Conservation (phyloP, 2,329 filamentous ascomycete species). For the Fusarium mexicanum region DNA sequence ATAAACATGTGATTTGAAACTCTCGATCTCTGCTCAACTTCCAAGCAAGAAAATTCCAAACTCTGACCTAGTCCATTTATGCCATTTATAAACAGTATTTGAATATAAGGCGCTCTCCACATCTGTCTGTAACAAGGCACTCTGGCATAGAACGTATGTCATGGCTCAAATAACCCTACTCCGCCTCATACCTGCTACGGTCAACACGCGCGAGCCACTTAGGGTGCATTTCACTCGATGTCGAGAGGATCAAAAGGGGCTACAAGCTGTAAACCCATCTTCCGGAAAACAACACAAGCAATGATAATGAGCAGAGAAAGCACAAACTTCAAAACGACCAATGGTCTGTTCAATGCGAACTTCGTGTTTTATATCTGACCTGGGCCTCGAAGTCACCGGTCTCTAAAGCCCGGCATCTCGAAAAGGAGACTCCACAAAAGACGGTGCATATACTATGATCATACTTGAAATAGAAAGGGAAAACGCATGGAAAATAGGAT, state of each 20-base stretch:
- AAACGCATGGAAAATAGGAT: constrained; percentile 6
- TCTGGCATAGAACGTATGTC: not conserved
- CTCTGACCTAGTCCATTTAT: not conserved
- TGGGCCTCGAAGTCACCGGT: constrained; percentile 14
- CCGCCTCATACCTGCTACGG: not conserved
- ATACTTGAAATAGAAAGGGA: not conserved
- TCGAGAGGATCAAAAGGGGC: not conserved
- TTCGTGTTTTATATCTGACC: constrained; percentile 5
- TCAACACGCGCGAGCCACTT: not conserved
- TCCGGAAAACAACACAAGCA: not conserved
- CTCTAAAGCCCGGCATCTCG: constrained; percentile 23
- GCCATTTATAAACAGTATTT: not conserved
- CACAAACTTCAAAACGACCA: not conserved
- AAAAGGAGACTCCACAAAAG: not conserved
- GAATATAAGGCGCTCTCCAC: not conserved
- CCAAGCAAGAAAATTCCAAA: not conserved
- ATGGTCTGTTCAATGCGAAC: not conserved
- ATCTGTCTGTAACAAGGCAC: not conserved
- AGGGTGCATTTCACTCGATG: not conserved
- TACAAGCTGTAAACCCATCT: not conserved
- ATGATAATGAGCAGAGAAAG: not conserved
- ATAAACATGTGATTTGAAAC: not conserved
- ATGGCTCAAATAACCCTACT: not conserved
- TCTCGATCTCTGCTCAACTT: not conserved
- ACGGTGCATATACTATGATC: not conserved